Percentiles rank a stretch among this genome's conserved stretches.
Evolutionary conservation across 306 rosid species (phyloP).

Genomic region (Dryas drummondii): DNA sequence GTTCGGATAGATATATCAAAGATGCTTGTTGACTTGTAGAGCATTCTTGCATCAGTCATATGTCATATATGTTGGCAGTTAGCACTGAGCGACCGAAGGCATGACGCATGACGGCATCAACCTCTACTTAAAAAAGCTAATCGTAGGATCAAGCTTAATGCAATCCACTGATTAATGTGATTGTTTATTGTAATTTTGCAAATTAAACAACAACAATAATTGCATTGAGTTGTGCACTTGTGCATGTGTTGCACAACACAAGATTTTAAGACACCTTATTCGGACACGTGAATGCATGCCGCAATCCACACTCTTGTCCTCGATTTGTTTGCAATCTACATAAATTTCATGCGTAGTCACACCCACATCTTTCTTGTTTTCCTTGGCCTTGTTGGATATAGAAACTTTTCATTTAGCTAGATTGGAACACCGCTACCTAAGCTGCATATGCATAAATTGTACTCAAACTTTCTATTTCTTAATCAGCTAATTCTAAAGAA

Average conservation of each 20-base stretch:
- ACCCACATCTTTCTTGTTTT: too few relatives aligned
- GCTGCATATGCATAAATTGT: too few relatives aligned
- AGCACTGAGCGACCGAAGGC: neutral
- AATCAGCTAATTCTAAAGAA: too few relatives aligned
- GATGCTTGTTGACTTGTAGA: conserved; percentile 1
- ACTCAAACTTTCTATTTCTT: too few relatives aligned
- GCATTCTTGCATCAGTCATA: neutral
- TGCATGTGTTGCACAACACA: neutral
- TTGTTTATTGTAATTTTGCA: neutral
- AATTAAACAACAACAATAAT: neutral
- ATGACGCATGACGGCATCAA: neutral
- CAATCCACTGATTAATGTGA: neutral
- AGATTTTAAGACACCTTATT: neutral
- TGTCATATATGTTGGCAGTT: neutral
- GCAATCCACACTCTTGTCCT: neutral
- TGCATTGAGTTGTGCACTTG: neutral
- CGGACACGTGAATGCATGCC: neutral
- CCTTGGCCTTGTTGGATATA: too few relatives aligned
- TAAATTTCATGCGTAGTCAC: too few relatives aligned
- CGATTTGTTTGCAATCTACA: too few relatives aligned
- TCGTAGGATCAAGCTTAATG: neutral
- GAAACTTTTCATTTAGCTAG: too few relatives aligned
- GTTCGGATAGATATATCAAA: neutral
- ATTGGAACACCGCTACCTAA: too few relatives aligned
- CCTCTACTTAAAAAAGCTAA: neutral